Evolutionary conservation across 2,329 filamentous ascomycete genomes (phyloP), one percentile per base, ranked within the genome.

Genomic region (Aspergillus floridensis): DNA sequence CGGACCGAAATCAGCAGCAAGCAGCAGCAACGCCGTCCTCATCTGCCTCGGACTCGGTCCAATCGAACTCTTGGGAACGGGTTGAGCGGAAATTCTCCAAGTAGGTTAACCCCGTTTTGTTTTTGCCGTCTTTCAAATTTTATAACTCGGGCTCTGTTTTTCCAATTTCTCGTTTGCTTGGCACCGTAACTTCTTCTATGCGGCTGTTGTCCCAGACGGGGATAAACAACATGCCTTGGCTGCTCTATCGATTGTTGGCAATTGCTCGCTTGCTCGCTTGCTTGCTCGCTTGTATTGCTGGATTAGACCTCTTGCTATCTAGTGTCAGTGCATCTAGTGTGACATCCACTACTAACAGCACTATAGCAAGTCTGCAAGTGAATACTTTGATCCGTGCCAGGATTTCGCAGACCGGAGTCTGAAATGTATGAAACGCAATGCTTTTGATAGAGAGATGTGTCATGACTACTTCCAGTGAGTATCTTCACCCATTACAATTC

Each of bases 361-460:
- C 47, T 53, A 32, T 41, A 96, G 93, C 67, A 98, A 98, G 82
- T 84, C 83, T 57, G 86, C 88, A 71, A 96, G 92, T 81, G 88
- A 97, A 74, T 98, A 89, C 79, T 92, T 91, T 74, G 95, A 99
- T 70, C 95, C 95, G 2, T 99, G 95, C 76, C 93, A 98, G 75
- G 93, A 96, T 70, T 92, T 92, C 5, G 93, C 95, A 7, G 82
- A 89, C 66, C 85, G 85, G 71, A 97, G 93, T 77, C 88, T 97
- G 67, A 88, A 86, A 74, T 99, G 95, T 71, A 79, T 99, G 71
- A 88, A 92, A 73, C 86, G 95, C 22, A 99, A 99, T 74, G 88
- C 84, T 22, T 93, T 91, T 14, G 92, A 98, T 72, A 85, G 88
- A 65, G 81, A 88, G n/a, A 90, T 98, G 89, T 99, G 95, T 73